These are phyloP conservation scores for Phytophthora colocasiae DNA, from an alignment of 352 stramenopile genomes.

Conservation along the genomic window DNA sequence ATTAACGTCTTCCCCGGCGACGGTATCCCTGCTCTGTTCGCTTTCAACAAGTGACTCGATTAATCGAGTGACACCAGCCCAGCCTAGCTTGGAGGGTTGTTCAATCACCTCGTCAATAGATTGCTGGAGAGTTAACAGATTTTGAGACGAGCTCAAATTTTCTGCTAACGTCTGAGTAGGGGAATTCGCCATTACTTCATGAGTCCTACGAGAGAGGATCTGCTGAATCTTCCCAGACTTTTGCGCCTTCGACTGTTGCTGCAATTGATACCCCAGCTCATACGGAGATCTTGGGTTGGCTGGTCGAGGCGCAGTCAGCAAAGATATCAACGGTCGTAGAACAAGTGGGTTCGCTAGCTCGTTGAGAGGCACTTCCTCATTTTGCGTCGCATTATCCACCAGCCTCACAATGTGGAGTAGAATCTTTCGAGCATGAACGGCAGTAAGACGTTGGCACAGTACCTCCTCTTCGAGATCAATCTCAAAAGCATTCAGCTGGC, in stretches of 20 bases:
- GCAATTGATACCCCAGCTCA: slow-evolving; percentile 21
- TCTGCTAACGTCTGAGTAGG: slow-evolving; percentile 47
- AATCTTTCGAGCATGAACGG: slow-evolving; percentile 70
- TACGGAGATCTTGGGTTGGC: not conserved
- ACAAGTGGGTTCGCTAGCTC: slow-evolving; percentile 69
- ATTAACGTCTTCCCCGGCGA: slow-evolving; percentile 23
- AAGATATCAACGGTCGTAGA: slow-evolving; percentile 76
- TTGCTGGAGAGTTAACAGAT: slow-evolving; percentile 58
- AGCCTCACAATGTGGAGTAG: slow-evolving; percentile 77
- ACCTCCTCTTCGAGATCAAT: slow-evolving; percentile 68
- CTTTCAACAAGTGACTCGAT: slow-evolving; percentile 39
- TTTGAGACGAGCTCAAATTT: slow-evolving; percentile 62
- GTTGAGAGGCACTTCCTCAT: slow-evolving; percentile 44
- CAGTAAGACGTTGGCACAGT: slow-evolving; percentile 68
- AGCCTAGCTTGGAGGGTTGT: slow-evolving; percentile 21
- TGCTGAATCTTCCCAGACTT: slow-evolving; percentile 58
- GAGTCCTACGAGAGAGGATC: slow-evolving; percentile 64
- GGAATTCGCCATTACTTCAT: slow-evolving; percentile 52
- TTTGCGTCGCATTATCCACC: slow-evolving; percentile 32
- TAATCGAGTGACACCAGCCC: slow-evolving; percentile 33
- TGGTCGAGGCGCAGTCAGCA: slow-evolving; percentile 36
- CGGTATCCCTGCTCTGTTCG: slow-evolving; percentile 9
- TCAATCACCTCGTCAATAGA: slow-evolving; percentile 52
- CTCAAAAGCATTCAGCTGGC: slow-evolving; percentile 66
- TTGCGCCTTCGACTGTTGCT: slow-evolving; percentile 31